phyloP scores from a whole-genome alignment of 352 stramenopile species.

The Phytopythium vexans region DNA sequence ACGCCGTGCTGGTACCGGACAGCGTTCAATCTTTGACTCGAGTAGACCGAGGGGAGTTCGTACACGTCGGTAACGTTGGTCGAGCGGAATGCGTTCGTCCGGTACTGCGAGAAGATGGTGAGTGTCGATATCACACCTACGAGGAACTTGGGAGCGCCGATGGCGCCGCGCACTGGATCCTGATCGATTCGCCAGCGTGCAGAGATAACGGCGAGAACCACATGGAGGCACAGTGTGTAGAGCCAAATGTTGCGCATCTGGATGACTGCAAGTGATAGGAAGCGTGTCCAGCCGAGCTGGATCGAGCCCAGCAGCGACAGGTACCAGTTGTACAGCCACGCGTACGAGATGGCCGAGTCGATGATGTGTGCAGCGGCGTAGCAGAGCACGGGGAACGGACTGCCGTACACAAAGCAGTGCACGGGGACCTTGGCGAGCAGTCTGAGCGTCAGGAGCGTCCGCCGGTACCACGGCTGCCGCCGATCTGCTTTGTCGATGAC shows the following conservation, averaged over 20 bases:
- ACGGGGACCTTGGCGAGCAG: constrained; percentile 41
- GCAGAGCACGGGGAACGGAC: constrained; percentile 33
- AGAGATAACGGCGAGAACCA: constrained; percentile 13
- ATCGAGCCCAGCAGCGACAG: constrained; percentile 25
- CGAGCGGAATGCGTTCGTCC: constrained; percentile 17
- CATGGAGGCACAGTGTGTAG: constrained; percentile 26
- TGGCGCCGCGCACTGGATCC: constrained; percentile 7
- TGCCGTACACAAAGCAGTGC: constrained; percentile 51
- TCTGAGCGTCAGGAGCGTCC: constrained; percentile 8
- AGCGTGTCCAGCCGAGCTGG: constrained; percentile 18
- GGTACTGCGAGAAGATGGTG: constrained; percentile 32
- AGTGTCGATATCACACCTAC: constrained; percentile 30
- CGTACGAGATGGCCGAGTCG: constrained; percentile 38
- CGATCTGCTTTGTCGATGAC: constrained; percentile 1
- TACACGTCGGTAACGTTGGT: constrained; percentile 10
- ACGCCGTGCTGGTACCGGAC: constrained; percentile 13
- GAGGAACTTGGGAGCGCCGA: constrained; percentile 28
- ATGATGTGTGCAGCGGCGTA: constrained; percentile 47
- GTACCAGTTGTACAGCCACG: constrained; percentile 27
- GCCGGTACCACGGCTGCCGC: constrained; percentile 2
- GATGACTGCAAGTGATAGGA: constrained; percentile 26
- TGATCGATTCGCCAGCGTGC: constrained; percentile 15
- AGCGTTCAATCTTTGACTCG: not conserved
- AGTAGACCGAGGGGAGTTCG: not conserved
- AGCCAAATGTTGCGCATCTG: constrained; percentile 53